These are phyloP conservation scores for Candida andamanensis DNA, from an alignment of 805 yeast species.

Conservation along the genomic window DNA sequence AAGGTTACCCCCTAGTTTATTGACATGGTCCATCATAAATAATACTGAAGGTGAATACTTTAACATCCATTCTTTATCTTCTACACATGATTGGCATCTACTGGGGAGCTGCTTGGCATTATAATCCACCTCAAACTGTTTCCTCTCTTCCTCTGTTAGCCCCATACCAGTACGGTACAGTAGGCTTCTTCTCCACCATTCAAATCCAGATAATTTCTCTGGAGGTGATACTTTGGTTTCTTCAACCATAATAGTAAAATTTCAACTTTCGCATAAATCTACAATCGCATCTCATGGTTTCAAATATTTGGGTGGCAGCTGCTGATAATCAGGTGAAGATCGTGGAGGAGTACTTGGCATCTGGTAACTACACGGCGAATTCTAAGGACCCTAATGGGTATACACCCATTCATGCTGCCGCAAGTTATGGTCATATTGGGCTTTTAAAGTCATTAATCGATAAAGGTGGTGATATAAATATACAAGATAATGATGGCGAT, in stretches of 20 bases:
- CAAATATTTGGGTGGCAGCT: constrained; percentile 92
- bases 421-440: constrained; percentile 80
- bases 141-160: constrained; percentile 44
- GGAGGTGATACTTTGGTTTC: constrained; percentile 19
- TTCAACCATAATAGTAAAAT: not conserved
- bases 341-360: constrained; percentile 52
- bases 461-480: constrained; percentile 73
- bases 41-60: constrained; percentile 76
- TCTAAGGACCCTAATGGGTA: constrained; percentile 89
- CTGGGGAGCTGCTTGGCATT: constrained; percentile 36
- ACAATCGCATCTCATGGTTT: constrained; percentile 20
- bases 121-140: constrained; percentile 55
- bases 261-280: not conserved
- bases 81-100: constrained; percentile 68
- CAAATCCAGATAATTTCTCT: constrained; percentile 47
- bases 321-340: constrained; percentile 67
- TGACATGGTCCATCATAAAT: constrained; percentile 82
- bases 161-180: constrained; percentile 71
- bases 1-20: constrained; percentile 52
- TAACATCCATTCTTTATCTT: constrained; percentile 75
- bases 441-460: constrained; percentile 52
- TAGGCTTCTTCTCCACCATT: constrained; percentile 77
- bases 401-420: constrained; percentile 97
- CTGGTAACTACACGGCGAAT: constrained; percentile 55
- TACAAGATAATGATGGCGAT: constrained; percentile 86